Evolutionary conservation across 495 filamentous ascomycete genomes (phyloP).

Genomic region (Penicillium salamii): DNA sequence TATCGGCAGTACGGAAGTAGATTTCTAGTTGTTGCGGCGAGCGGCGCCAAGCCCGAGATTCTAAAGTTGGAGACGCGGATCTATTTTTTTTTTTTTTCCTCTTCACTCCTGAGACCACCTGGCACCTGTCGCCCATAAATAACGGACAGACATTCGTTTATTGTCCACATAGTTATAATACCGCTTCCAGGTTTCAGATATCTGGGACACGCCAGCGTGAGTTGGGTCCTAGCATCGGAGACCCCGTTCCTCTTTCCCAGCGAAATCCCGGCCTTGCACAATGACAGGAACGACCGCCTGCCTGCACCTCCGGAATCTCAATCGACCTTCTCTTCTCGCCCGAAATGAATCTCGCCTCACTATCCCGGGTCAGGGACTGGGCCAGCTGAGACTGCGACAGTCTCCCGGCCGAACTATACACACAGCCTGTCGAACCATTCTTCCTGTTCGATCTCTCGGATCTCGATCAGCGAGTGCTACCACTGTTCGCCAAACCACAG

Average conservation of each 20-base stretch:
- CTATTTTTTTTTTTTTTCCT: neutral
- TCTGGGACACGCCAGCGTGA: no score
- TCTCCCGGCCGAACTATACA: neutral
- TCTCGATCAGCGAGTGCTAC: neutral
- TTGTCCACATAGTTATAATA: no score
- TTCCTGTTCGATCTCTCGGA: neutral
- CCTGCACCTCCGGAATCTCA: constrained; percentile 4
- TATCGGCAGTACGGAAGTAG: no score
- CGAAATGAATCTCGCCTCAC: neutral
- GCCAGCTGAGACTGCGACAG: neutral
- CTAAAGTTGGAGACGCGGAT: neutral
- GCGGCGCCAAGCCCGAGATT: constrained; percentile 1
- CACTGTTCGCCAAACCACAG: no score
- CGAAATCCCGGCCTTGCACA: neutral
- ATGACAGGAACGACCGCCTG: constrained; percentile 13
- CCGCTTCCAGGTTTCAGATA: no score
- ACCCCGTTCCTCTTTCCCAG: neutral
- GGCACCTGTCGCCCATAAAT: no score
- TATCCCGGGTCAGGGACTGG: neutral
- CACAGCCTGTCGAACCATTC: neutral
- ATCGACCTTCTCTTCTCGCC: neutral
- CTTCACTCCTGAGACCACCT: no score
- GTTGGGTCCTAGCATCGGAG: neutral
- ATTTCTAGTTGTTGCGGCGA: no score
- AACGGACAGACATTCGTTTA: no score